Conservation (phyloP, 2,329 filamentous ascomycete genomes). For the Hypoxylon sp. region DNA sequence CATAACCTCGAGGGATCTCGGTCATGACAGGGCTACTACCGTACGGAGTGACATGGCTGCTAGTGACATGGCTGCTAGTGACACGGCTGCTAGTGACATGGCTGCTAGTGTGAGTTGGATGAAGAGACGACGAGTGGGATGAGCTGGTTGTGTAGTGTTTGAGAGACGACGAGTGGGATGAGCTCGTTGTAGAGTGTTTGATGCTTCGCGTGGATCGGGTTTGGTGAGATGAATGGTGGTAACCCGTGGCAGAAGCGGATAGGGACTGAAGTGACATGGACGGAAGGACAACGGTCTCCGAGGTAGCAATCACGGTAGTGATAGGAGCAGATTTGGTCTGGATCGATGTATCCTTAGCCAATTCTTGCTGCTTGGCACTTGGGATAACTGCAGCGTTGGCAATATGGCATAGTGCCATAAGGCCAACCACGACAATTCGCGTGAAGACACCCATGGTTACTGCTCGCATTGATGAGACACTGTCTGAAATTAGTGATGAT, state of each 20-base stretch:
- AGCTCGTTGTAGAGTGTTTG: not conserved
- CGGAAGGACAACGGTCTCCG: slow-evolving; percentile 1
- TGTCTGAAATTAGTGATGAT: slow-evolving; percentile 20
- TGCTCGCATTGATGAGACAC: not conserved
- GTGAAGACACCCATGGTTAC: slow-evolving; percentile 27
- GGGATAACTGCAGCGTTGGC: slow-evolving; percentile 20
- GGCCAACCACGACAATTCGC: slow-evolving; percentile 37
- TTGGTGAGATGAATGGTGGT: slow-evolving; percentile 1
- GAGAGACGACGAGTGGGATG: not conserved
- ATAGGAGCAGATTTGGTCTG: not conserved
- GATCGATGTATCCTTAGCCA: not conserved
- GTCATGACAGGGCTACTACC: slow-evolving; percentile 29
- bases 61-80: no score
- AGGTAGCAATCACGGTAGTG: not conserved
- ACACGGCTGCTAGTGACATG: slow-evolving; percentile 15
- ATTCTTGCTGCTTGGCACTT: slow-evolving; percentile 12
- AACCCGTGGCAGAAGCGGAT: slow-evolving; percentile 16
- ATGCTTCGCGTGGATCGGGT: slow-evolving; percentile 17
- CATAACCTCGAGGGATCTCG: slow-evolving; percentile 1
- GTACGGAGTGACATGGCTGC: not conserved
- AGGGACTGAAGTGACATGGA: not conserved
- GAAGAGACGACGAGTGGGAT: not conserved
- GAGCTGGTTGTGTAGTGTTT: not conserved
- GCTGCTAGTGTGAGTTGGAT: slow-evolving; percentile 13
- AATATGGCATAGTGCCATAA: slow-evolving; percentile 44